phyloP scores from a whole-genome alignment of 345 rosid species.

The Gossypium ekmanianum region DNA sequence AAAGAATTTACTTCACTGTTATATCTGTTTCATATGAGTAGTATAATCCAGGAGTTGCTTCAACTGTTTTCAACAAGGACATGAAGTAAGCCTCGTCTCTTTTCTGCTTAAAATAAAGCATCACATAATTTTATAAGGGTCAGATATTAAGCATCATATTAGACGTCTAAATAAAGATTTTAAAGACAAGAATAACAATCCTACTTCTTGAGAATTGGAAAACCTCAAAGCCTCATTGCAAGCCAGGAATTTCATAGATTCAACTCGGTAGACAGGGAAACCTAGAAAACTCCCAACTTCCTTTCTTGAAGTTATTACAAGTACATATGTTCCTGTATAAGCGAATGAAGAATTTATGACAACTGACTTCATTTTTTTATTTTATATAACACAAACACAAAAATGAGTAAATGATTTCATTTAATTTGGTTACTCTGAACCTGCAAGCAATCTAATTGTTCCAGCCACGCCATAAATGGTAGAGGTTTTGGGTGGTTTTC shows the following conservation, averaged over 20 bases:
- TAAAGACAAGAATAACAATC: slow-evolving; percentile 17
- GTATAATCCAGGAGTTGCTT: slow-evolving; percentile 83
- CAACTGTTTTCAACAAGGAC: slow-evolving; percentile 70
- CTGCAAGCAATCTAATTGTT: slow-evolving; percentile 80
- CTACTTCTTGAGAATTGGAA: slow-evolving; percentile 76
- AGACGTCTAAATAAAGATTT: not conserved
- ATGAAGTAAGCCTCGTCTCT: slow-evolving; percentile 71
- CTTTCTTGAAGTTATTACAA: slow-evolving; percentile 68
- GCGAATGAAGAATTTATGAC: not conserved
- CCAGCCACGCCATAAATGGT: slow-evolving; percentile 81
- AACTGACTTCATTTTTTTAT: not conserved
- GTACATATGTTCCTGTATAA: slow-evolving; percentile 62
- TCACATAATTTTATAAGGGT: not conserved
- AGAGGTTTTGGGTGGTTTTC: slow-evolving; percentile 42
- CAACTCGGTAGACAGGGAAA: slow-evolving; percentile 59
- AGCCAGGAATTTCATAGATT: slow-evolving; percentile 69
- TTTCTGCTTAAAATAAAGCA: slow-evolving; percentile 53
- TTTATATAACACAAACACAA: not conserved
- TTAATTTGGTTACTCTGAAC: slow-evolving; percentile 28
- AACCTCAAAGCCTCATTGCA: slow-evolving; percentile 68
- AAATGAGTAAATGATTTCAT: not conserved
- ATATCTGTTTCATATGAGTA: slow-evolving; percentile 88
- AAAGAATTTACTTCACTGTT: slow-evolving; percentile 69
- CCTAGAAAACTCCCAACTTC: slow-evolving; percentile 74
- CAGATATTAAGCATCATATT: not conserved